A percentile compares a stretch with the other conserved stretches of the same genome.
These are phyloP conservation scores for Acacia crassicarpa DNA, from an alignment of 306 rosid species.

Conservation along the genomic window DNA sequence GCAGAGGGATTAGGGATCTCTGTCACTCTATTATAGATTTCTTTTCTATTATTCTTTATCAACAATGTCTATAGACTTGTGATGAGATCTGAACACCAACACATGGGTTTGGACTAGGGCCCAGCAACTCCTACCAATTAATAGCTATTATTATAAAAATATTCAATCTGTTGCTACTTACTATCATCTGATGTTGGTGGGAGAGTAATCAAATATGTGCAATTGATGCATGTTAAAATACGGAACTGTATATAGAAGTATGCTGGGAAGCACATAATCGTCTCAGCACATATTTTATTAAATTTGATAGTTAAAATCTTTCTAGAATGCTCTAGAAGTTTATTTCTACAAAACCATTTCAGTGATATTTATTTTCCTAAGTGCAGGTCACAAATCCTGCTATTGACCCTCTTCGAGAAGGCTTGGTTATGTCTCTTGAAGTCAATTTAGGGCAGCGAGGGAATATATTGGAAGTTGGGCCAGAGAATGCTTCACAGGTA, in stretches of 20 bases:
- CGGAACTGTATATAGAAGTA: not conserved
- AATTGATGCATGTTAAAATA: not conserved
- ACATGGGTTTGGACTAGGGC: not conserved
- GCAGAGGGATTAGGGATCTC: not conserved
- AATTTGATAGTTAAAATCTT: slow-evolving; percentile 1
- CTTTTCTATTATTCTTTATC: not conserved
- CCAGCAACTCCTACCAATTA: not conserved
- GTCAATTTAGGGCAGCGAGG: slow-evolving; percentile 85
- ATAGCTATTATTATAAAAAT: not conserved
- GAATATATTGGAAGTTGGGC: slow-evolving; percentile 92
- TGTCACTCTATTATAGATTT: slow-evolving; percentile 2
- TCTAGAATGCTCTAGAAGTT: slow-evolving; percentile 21
- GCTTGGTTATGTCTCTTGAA: slow-evolving; percentile 99
- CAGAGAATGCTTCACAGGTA: slow-evolving; percentile 97
- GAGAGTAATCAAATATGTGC: not conserved
- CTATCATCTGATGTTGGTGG: not conserved
- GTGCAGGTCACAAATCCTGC: slow-evolving; percentile 98
- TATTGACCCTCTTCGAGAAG: slow-evolving; percentile 98
- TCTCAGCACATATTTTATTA: not conserved
- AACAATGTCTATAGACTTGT: not conserved
- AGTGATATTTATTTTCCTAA: slow-evolving; percentile 14
- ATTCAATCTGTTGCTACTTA: not conserved
- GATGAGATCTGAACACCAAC: not conserved
- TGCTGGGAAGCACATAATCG: not conserved
- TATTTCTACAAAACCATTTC: not conserved